These are phyloP conservation scores for Escallonia herrerae DNA, from an alignment of 129 eudicot species.

Conservation along the genomic window DNA sequence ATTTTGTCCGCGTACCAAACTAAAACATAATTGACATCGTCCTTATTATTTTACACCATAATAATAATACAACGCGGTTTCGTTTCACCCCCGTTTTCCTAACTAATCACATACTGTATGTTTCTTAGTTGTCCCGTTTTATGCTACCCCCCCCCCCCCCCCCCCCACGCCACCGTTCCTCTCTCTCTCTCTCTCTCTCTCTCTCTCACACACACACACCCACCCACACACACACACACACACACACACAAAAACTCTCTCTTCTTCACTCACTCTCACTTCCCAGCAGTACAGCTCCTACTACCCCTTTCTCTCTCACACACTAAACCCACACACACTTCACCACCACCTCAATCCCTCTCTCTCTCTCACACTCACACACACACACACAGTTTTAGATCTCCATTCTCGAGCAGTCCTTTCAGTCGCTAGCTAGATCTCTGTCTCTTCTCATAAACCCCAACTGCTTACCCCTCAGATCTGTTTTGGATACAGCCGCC, in stretches of 20 bases:
- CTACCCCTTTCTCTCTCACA: too few relatives aligned
- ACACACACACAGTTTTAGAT: background rate
- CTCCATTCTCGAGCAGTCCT: background rate
- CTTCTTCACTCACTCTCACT: too few relatives aligned
- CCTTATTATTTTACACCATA: too few relatives aligned
- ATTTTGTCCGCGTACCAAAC: too few relatives aligned
- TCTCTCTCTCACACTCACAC: too few relatives aligned
- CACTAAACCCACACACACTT: too few relatives aligned
- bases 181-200: background rate
- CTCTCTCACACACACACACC: background rate
- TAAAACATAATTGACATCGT: too few relatives aligned
- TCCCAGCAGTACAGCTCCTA: too few relatives aligned
- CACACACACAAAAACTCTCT: background rate
- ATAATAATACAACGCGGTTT: background rate
- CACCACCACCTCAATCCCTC: too few relatives aligned
- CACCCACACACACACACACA: background rate
- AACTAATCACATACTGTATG: background rate
- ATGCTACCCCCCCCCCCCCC: background rate
- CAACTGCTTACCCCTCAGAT: constrained; percentile 1
- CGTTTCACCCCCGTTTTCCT: background rate
- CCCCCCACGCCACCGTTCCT: background rate
- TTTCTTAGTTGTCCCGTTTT: background rate
- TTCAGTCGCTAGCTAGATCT: background rate
- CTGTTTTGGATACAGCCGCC: background rate
- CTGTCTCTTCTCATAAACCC: background rate